A percentile compares a stretch with the other conserved stretches of the same genome.
phyloP scores from a whole-genome alignment of 2,329 filamentous ascomycete genomes.

The Phyllosticta citribraziliensis region DNA sequence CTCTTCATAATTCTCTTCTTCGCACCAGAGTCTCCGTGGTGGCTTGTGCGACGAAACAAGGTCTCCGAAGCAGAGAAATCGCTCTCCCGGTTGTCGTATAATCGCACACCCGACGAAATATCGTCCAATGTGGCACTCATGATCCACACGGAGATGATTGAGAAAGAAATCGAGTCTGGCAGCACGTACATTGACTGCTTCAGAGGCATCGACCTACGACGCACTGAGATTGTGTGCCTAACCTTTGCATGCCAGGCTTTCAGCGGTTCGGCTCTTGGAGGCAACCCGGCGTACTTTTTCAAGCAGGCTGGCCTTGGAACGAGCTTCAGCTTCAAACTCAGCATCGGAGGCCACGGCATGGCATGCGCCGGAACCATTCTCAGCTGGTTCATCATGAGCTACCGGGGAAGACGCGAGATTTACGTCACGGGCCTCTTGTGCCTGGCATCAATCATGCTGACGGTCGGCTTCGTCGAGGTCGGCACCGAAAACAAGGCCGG shows the following conservation, averaged over 20 bases:
- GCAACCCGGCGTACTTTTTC: slow-evolving; percentile 39
- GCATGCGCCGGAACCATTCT: slow-evolving; percentile 70
- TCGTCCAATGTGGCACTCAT: slow-evolving; percentile 66
- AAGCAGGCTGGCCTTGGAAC: slow-evolving; percentile 35
- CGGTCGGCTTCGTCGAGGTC: slow-evolving; percentile 58
- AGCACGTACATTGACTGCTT: slow-evolving; percentile 73
- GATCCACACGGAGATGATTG: slow-evolving; percentile 75
- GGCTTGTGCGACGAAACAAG: slow-evolving; percentile 56
- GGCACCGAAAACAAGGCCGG: slow-evolving; percentile 34
- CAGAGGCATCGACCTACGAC: slow-evolving; percentile 61
- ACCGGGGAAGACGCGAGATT: slow-evolving; percentile 62
- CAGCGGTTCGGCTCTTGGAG: slow-evolving; percentile 33
- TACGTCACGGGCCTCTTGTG: slow-evolving; percentile 54
- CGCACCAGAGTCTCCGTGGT: slow-evolving; percentile 62
- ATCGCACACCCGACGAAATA: slow-evolving; percentile 30
- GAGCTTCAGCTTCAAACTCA: slow-evolving; percentile 34
- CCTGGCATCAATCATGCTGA: slow-evolving; percentile 71
- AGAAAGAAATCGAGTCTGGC: slow-evolving; percentile 60
- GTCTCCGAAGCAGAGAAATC: slow-evolving; percentile 54
- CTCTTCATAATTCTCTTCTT: slow-evolving; percentile 55
- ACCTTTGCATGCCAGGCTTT: slow-evolving; percentile 36
- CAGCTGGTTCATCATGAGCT: slow-evolving; percentile 73
- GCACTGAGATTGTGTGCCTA: slow-evolving; percentile 59
- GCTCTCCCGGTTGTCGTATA: slow-evolving; percentile 55
- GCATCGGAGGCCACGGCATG: slow-evolving; percentile 47